phyloP scores from a whole-genome alignment of 306 rosid genomes.

The Parietaria judaica region DNA sequence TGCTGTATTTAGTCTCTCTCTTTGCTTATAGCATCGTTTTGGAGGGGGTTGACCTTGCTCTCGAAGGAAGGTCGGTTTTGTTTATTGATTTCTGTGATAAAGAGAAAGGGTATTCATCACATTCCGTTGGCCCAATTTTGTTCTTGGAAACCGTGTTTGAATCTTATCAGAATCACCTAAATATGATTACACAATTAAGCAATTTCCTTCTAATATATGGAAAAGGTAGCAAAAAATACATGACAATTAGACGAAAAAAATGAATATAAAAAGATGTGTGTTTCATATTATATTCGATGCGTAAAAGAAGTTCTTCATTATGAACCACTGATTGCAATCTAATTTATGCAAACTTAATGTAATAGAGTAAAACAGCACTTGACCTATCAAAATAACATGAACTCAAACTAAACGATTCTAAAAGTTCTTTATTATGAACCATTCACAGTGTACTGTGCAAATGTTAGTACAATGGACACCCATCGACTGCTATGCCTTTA shows the following conservation, averaged over 20 bases:
- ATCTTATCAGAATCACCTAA: neutral
- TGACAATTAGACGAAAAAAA: neutral
- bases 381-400: too few relatives aligned
- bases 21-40: too few relatives aligned
- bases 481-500: constrained; percentile 38
- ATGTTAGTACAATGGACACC: constrained; percentile 37
- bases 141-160: too few relatives aligned
- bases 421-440: constrained; percentile 1
- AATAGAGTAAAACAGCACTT: neutral
- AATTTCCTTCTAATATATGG: neutral
- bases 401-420: neutral
- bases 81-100: too few relatives aligned
- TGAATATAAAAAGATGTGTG: neutral
- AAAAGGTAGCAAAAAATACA: neutral
- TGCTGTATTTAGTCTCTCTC: neutral
- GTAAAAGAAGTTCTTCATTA: too few relatives aligned
- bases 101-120: too few relatives aligned
- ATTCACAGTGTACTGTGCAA: neutral
- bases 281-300: too few relatives aligned
- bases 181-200: neutral
- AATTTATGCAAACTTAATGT: neutral
- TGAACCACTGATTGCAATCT: neutral
- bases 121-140: too few relatives aligned
- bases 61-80: too few relatives aligned
- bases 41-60: too few relatives aligned